Conservation (phyloP, 768 basidiomycete genomes). For the Hemileccinum impolitum region DNA sequence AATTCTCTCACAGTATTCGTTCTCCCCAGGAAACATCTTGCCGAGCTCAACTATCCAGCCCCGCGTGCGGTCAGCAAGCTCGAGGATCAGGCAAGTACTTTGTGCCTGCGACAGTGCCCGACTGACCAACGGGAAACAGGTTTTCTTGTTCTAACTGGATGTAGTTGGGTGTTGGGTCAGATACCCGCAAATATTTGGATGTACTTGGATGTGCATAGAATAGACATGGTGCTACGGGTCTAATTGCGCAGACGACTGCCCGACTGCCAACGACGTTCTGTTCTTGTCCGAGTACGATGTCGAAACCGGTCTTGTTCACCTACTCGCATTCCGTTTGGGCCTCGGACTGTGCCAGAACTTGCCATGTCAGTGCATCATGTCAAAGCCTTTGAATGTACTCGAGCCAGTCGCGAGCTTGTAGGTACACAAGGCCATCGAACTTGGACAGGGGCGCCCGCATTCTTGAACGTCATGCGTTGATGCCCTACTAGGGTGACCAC, state of each 20-base stretch:
- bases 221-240: background rate
- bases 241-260: too few relatives aligned
- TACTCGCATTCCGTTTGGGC: conserved; percentile 40
- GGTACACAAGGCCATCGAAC: too few relatives aligned
- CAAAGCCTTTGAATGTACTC: too few relatives aligned
- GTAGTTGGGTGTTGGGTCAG: background rate
- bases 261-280: too few relatives aligned
- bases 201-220: background rate
- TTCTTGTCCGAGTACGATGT: conserved; percentile 1
- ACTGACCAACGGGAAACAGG: conserved; percentile 26
- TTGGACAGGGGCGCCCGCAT: too few relatives aligned
- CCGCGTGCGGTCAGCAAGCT: conserved; percentile 92
- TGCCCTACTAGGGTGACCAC: too few relatives aligned
- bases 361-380: conserved; percentile 34
- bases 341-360: conserved; percentile 37
- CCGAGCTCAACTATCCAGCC: conserved; percentile 80
- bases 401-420: too few relatives aligned
- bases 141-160: conserved; percentile 38
- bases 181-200: background rate
- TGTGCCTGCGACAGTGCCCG: too few relatives aligned
- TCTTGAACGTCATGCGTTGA: too few relatives aligned
- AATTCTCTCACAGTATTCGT: background rate
- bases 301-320: conserved; percentile 33
- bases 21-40: conserved; percentile 73
- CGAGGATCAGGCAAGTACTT: conserved; percentile 64